These are phyloP conservation scores for Dactylella cylindrospora DNA, from an alignment of 2,329 filamentous ascomycete species.

Conservation along the genomic window DNA sequence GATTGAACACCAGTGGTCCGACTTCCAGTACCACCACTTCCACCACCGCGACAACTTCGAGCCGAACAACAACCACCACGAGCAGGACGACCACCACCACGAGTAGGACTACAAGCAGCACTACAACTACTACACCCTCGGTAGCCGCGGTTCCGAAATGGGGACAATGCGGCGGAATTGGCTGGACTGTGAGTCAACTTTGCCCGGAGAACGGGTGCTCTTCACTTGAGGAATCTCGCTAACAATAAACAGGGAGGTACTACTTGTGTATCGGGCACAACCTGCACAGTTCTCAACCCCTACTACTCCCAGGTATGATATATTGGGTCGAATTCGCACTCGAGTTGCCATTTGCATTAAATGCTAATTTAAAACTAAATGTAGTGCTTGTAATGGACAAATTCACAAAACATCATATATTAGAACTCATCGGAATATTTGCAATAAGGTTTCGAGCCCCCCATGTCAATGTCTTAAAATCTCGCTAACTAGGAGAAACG, in stretches of 20 bases:
- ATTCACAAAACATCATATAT: no score
- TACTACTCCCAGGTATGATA: slow-evolving; percentile 41
- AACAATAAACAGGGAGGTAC: slow-evolving; percentile 13
- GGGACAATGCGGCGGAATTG: slow-evolving; percentile 45
- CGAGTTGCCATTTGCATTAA: no score
- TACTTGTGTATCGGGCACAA: slow-evolving; percentile 23
- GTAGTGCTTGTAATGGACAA: slow-evolving; percentile 9
- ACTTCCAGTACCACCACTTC: slow-evolving; percentile 6
- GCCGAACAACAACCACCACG: not conserved
- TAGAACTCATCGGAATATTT: no score
- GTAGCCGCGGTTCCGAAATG: slow-evolving; percentile 7
- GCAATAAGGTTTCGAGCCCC: no score
- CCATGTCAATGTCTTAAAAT: no score
- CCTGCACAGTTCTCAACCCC: slow-evolving; percentile 39
- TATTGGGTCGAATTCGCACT: not conserved
- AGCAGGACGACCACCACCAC: no score
- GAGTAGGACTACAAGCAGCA: no score
- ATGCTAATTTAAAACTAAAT: no score
- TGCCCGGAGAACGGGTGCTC: no score
- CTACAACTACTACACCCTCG: slow-evolving; percentile 12
- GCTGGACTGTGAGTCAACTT: slow-evolving; percentile 39
- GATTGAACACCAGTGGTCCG: slow-evolving; percentile 29
- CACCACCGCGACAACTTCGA: slow-evolving; percentile 1
- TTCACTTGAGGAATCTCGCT: not conserved
- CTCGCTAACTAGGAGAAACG: no score